Percentiles rank a stretch among this genome's conserved stretches.
These are phyloP conservation scores for Candida berthetii DNA, from an alignment of 805 yeast genomes.

Conservation along the genomic window DNA sequence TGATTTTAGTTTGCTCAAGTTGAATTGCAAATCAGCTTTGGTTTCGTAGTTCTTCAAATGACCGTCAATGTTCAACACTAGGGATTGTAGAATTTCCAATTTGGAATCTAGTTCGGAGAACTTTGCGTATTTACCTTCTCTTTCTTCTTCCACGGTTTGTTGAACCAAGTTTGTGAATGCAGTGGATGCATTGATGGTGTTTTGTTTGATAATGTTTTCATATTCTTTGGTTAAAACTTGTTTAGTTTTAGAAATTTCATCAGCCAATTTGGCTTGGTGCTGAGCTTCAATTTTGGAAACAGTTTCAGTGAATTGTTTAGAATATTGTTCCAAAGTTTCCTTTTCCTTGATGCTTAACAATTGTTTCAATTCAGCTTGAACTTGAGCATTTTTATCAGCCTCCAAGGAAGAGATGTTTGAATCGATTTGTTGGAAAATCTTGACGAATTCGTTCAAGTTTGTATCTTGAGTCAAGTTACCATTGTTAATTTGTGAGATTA, in stretches of 20 bases:
- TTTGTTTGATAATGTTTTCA: slow-evolving; percentile 62
- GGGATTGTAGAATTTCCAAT: slow-evolving; percentile 48
- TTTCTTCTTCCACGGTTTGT: slow-evolving; percentile 60
- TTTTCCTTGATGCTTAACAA: slow-evolving; percentile 35
- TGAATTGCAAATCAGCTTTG: slow-evolving; percentile 34
- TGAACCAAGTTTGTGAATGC: slow-evolving; percentile 54
- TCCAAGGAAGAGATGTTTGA: slow-evolving; percentile 10
- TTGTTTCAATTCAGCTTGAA: slow-evolving; percentile 14
- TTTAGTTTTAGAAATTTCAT: slow-evolving; percentile 65
- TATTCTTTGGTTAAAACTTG: slow-evolving; percentile 64
- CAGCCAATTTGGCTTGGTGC: slow-evolving; percentile 47
- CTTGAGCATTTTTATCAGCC: slow-evolving; percentile 6
- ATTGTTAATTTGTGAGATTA: slow-evolving; percentile 16
- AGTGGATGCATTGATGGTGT: slow-evolving; percentile 62
- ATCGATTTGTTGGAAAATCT: slow-evolving; percentile 14
- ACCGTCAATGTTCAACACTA: slow-evolving; percentile 35
- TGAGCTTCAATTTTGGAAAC: slow-evolving; percentile 54
- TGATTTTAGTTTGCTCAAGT: slow-evolving; percentile 35
- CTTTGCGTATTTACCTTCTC: slow-evolving; percentile 72
- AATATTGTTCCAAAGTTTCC: slow-evolving; percentile 51
- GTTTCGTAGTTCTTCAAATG: slow-evolving; percentile 31
- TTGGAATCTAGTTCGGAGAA: slow-evolving; percentile 53
- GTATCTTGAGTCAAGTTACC: slow-evolving; percentile 10
- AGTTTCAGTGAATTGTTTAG: slow-evolving; percentile 55
- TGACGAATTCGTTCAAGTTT: slow-evolving; percentile 8